Percentiles rank a stretch among this genome's conserved stretches.
These are phyloP conservation scores for Saccharomycopsis sp. DNA, from an alignment of 805 yeast genomes.

Conservation along the genomic window DNA sequence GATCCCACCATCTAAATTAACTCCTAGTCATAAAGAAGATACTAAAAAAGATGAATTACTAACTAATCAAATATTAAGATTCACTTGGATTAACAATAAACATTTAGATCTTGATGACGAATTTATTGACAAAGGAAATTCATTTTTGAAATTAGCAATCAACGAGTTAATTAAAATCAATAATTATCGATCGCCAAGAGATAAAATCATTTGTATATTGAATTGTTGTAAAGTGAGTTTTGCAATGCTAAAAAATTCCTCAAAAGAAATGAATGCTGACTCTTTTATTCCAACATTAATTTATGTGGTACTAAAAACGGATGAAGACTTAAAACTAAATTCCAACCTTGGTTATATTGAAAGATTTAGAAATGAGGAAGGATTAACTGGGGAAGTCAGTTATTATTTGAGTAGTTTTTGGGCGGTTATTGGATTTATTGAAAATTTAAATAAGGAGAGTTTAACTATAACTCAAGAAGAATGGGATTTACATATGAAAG, in stretches of 20 bases:
- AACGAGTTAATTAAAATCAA: constrained; percentile 70
- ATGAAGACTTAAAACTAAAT: constrained; percentile 29
- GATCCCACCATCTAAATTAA: constrained; percentile 27
- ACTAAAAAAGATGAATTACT: constrained; percentile 47
- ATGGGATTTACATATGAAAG: constrained; percentile 38
- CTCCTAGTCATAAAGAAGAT: constrained; percentile 52
- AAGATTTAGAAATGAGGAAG: constrained; percentile 65
- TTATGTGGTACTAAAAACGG: constrained; percentile 51
- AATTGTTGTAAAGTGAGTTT: constrained; percentile 90
- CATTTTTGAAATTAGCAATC: constrained; percentile 57
- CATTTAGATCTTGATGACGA: constrained; percentile 68
- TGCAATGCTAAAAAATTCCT: constrained; percentile 63
- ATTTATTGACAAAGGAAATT: constrained; percentile 36
- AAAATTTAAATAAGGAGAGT: constrained; percentile 43
- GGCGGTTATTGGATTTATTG: constrained; percentile 77
- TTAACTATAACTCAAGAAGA: constrained; percentile 55
- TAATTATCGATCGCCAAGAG: constrained; percentile 85
- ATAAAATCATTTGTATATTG: constrained; percentile 81
- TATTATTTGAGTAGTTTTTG: constrained; percentile 86
- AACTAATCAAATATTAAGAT: constrained; percentile 43
- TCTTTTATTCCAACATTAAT: constrained; percentile 85
- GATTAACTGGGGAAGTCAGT: constrained; percentile 79
- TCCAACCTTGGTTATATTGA: constrained; percentile 82
- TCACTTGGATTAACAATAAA: constrained; percentile 58
- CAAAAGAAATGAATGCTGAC: constrained; percentile 74